phyloP scores from a whole-genome alignment of 371 early-diverging fungal genomes.

The Rhizomucor miehei region DNA sequence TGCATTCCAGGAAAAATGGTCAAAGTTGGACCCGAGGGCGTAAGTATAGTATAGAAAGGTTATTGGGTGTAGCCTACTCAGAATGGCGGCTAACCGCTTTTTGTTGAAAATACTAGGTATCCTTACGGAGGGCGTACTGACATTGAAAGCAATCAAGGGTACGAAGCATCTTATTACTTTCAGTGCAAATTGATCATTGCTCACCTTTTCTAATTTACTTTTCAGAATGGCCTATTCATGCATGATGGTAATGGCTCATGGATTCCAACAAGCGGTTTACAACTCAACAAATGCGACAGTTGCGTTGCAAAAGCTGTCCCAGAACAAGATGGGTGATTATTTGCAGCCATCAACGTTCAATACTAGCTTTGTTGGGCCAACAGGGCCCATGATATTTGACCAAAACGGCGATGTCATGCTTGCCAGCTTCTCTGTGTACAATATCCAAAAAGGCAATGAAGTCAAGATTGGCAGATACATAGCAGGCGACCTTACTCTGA shows the following conservation, averaged over 20 bases:
- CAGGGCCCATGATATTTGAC: slow-evolving; percentile 56
- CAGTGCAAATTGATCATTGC: too few species aligned
- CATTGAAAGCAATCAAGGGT: slow-evolving; percentile 36
- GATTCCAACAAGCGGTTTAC: slow-evolving; percentile 37
- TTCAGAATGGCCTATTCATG: slow-evolving; percentile 50
- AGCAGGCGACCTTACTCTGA: slow-evolving; percentile 45
- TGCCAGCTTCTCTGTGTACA: slow-evolving; percentile 50
- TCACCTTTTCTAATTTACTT: too few species aligned
- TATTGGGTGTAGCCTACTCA: too few species aligned
- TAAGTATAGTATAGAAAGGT: slow-evolving; percentile 12
- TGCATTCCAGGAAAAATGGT: slow-evolving; percentile 44
- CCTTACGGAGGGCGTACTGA: slow-evolving; percentile 33
- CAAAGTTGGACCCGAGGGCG: slow-evolving; percentile 39
- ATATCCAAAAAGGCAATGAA: slow-evolving; percentile 47
- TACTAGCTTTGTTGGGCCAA: slow-evolving; percentile 51
- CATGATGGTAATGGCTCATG: slow-evolving; percentile 51
- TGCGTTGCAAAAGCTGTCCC: slow-evolving; percentile 18
- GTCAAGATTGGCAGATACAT: slow-evolving; percentile 45
- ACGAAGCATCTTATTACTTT: background rate
- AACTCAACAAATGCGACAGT: slow-evolving; percentile 25
- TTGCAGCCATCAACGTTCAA: slow-evolving; percentile 40
- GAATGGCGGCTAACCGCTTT: too few species aligned
- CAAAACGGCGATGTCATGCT: slow-evolving; percentile 50
- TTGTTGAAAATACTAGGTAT: too few species aligned
- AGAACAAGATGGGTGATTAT: slow-evolving; percentile 30